A percentile compares a stretch with the other conserved stretches of the same genome.
phyloP scores from a whole-genome alignment of 2,329 filamentous ascomycete genomes.

The Diplodia corticola region DNA sequence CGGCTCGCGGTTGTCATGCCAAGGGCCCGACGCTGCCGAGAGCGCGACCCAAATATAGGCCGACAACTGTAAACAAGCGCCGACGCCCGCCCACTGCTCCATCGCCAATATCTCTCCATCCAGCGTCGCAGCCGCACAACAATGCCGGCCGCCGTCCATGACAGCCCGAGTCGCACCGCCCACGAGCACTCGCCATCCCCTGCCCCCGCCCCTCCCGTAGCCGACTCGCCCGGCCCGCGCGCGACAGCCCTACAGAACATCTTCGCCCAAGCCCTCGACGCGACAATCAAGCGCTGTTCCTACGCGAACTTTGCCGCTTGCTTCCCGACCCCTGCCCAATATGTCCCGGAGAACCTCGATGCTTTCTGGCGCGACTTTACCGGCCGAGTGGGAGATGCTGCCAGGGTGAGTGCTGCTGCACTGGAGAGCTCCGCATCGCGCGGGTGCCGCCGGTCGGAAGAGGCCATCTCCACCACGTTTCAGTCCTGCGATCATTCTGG shows the following conservation, averaged over 20 bases:
- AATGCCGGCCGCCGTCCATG: slow-evolving; percentile 35
- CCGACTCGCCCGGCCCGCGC: slow-evolving; percentile 59
- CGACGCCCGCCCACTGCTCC: slow-evolving; percentile 15
- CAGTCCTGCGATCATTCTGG: background rate
- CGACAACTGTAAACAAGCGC: slow-evolving; percentile 11
- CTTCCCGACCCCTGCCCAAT: slow-evolving; percentile 62
- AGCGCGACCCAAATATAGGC: slow-evolving; percentile 14
- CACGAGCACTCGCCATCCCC: slow-evolving; percentile 52
- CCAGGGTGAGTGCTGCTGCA: slow-evolving; percentile 40
- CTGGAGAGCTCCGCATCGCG: background rate
- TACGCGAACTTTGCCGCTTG: slow-evolving; percentile 63
- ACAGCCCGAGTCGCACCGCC: slow-evolving; percentile 18
- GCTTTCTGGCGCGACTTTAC: slow-evolving; percentile 60
- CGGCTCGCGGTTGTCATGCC: background rate
- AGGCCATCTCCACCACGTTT: background rate
- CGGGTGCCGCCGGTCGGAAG: background rate
- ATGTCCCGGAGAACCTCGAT: slow-evolving; percentile 58
- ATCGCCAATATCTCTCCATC: background rate
- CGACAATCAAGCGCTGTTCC: slow-evolving; percentile 61
- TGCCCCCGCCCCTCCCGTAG: slow-evolving; percentile 53
- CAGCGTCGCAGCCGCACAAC: background rate
- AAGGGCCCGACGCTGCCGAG: background rate
- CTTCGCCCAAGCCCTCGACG: slow-evolving; percentile 59
- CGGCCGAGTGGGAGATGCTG: slow-evolving; percentile 58
- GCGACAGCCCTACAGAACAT: slow-evolving; percentile 61